Evolutionary conservation across 352 stramenopile species (phyloP), one percentile per base, ranked within the genome.

Genomic region (Globisporangium polare): DNA sequence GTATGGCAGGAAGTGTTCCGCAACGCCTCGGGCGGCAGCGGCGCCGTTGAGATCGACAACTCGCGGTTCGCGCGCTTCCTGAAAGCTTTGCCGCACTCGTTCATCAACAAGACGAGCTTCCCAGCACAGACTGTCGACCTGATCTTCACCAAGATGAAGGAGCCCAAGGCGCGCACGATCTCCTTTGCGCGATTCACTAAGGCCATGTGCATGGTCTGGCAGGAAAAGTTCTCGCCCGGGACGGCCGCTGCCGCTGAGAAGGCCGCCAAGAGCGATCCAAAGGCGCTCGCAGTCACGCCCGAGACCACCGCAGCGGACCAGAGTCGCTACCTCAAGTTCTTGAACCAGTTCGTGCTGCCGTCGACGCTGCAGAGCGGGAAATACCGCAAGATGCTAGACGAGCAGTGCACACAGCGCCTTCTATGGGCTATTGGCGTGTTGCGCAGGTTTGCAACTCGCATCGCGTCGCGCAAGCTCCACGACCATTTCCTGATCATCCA

Each of bases 141-240:
- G 15, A 78, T 89, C 18, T 92, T 92, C 39, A 67, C 75, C 3
- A 89, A 90, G 52, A 86, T 90, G 77, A 89, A 90, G 41, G 80
- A 92, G 9, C 83, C 80, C 0, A 88, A 88, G 53, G 69, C 80
- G 8, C 70, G 82, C 22, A 75, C 74, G 0, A 86, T 92, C 12
- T 73, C 76, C 8, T 90, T 89, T 22, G 47, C 58, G 0, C 72
- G 76, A 42, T 92, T 90, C 56, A 90, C 77, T 67, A 83, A 77
- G 33, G 71, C 78, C 0, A 86, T 90, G 59, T 27, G 74, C 3
- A 74, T 88, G 71, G 58, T 92, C 22, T 71, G 79, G 56, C 79
- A 79, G 41, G 74, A 86, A 20, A 86, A 79, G n/a, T 90, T 91
- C 58, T 45, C 24, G 1, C 18, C 56, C 5, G 35, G 31, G 0